Evolutionary conservation across 257 asterid species (phyloP).

Genomic region (Eustoma russellianum): DNA sequence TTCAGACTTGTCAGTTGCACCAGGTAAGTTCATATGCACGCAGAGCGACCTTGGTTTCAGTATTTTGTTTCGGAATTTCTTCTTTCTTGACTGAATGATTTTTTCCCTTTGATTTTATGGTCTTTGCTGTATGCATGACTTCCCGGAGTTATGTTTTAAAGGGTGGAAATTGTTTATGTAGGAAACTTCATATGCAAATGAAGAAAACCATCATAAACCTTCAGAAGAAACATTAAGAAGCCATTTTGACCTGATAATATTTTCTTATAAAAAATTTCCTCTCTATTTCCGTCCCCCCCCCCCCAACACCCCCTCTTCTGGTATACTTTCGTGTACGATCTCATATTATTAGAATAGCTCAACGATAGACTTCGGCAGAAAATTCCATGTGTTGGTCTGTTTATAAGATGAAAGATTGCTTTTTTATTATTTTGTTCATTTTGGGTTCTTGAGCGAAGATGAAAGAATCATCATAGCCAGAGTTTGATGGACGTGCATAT

Average conservation of each 20-base stretch:
- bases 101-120: neutral
- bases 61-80: neutral
- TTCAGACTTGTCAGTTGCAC: slow-evolving; percentile 36
- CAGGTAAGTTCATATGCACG: slow-evolving; percentile 31
- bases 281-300: too few relatives aligned
- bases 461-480: too few relatives aligned
- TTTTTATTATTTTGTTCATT: too few relatives aligned
- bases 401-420: neutral
- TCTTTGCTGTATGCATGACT: too few relatives aligned
- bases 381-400: neutral
- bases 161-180: neutral
- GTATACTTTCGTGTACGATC: slow-evolving; percentile 6
- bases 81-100: too few relatives aligned
- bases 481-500: too few relatives aligned
- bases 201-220: too few relatives aligned
- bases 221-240: too few relatives aligned
- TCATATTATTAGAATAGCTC: neutral
- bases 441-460: too few relatives aligned
- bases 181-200: too few relatives aligned
- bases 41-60: neutral
- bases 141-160: neutral
- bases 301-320: neutral
- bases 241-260: too few relatives aligned
- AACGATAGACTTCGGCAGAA: neutral
- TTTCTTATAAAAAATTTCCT: too few relatives aligned